Evolutionary conservation across 192 early-diverging fungal species (phyloP), one percentile per base, ranked within the genome.

Genomic region (Coemansia sp.): DNA sequence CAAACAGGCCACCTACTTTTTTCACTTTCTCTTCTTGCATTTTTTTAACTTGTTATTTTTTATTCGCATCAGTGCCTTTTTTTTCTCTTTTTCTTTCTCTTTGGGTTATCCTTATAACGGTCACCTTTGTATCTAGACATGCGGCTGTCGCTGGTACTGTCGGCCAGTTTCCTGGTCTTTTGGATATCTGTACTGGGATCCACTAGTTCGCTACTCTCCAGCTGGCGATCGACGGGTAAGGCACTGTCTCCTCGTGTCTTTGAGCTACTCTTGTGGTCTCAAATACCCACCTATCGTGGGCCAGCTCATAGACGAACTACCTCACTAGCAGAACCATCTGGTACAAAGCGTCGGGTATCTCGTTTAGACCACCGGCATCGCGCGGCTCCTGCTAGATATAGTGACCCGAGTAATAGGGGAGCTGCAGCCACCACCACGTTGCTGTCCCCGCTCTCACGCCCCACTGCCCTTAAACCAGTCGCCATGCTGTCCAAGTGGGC

Each of bases 111-210:
- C 39, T 64, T 22, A 12, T 44, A 44, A 44, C 41, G 41, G 41
- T 44, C 27, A 27, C 27, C 41, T 44, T 38, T n/a, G 62, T 31
- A 27, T 36, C 24, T 31, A 74, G 74, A 72, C 20, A 72, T 73
- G 47, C 73, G 78, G 22, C 22, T 72, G 16, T 75, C 73, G 58
- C 49, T 72, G 41, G 33, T 67, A 33, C 66, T 72, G 33, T 62
- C 47, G 10, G 62, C 44, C 66, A 68, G 73, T 22, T 58, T 80
- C 24, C 61, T 80, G 18, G 66, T 80, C 27, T 68, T 80, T 41
- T 75, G 70, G 70, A 65, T 80, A 46, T 50, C 78, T 11, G 70
- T 75, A 22, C 53, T 80, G 27, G 78, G 72, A 31, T 75, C 73
- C 38, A 74, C 55, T 31, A 65, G 68, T 16, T 55, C 64, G 18